Evolutionary conservation across 371 early-diverging fungal genomes (phyloP), one percentile per base, ranked within the genome.

Genomic region (Mucor plumbeus): DNA sequence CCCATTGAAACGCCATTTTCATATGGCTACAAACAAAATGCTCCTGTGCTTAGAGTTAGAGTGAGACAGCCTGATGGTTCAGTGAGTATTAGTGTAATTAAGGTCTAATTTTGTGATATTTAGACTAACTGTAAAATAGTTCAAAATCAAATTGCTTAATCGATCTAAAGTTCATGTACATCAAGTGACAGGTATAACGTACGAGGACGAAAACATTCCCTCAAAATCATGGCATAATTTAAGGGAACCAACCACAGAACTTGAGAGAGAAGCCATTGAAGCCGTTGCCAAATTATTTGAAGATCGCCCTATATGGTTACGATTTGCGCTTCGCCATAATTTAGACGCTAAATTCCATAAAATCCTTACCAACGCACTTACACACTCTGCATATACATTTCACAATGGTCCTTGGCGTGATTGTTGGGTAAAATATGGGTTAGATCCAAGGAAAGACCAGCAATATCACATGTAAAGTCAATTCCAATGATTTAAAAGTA

Each of bases 391-490:
- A 0, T 91, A 88, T 65, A 63, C 71, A 8, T 75, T 84, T 48
- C 41, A 65, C 13, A 71, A 43, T 21, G 92, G 92, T 7, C 86
- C 90, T 10, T 92, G 87, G 87, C 80, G 84, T 15, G 84, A 84
- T 31, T 70, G 69, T n/a, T 90, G 90, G 89, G 61, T 88, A 4
- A 72, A 75, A 34, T 90, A 85, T 66, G 91, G 91, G 0, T 71
- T 83, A 34, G 88, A 91, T 71, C 90, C 91, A 31, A 67, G 84
- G 63, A 72, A 48, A 60, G 86, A 89, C 44, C 34, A 21, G 1
- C 68, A 74, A 17, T 78, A 83, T 26, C 38, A 80, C 31, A 67
- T 80, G 75, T 88, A 84, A 74, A 71, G 43, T 7, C 53, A 5
- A 1, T 11, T 3, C 5, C 6, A 14, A 7, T 26, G 5, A 14